Percentiles rank a stretch among this genome's conserved stretches.
These are phyloP conservation scores for Fusarium newnesense DNA, from an alignment of 2,329 filamentous ascomycete species.

Conservation along the genomic window DNA sequence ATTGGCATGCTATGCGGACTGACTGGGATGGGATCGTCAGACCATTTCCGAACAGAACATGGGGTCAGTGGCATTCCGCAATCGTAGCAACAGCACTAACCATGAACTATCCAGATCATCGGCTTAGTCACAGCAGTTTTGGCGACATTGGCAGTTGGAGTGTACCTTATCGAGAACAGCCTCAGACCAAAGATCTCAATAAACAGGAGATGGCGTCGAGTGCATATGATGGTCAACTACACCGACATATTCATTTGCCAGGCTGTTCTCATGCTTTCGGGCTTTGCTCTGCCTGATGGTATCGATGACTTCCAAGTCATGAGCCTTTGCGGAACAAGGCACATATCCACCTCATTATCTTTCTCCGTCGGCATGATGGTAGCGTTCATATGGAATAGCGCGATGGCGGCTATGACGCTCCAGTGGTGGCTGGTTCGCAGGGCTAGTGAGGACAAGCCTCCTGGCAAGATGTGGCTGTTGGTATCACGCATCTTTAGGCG, in stretches of 20 bases:
- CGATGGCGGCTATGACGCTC: not conserved
- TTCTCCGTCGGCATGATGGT: not conserved
- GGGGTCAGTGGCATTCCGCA: not conserved
- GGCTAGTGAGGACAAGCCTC: not conserved
- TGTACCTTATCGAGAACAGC: not conserved
- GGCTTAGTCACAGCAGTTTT: not conserved
- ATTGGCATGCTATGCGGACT: not conserved
- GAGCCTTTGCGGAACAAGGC: not conserved
- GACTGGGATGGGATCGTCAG: not conserved
- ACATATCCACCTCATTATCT: fast-evolving
- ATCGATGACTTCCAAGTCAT: not conserved
- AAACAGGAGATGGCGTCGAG: not conserved
- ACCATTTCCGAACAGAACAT: not conserved
- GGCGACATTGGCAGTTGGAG: not conserved
- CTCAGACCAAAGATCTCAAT: not conserved
- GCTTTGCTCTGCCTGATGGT: not conserved
- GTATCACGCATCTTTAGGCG: not conserved
- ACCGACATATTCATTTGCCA: not conserved
- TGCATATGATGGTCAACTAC: not conserved
- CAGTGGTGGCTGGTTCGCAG: not conserved
- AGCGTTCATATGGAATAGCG: not conserved
- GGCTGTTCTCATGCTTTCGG: not conserved
- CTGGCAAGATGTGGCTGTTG: not conserved
- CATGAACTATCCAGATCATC: fast-evolving
- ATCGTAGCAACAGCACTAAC: not conserved